phyloP scores from a whole-genome alignment of 768 basidiomycete genomes.

The Piloderma croceum region DNA sequence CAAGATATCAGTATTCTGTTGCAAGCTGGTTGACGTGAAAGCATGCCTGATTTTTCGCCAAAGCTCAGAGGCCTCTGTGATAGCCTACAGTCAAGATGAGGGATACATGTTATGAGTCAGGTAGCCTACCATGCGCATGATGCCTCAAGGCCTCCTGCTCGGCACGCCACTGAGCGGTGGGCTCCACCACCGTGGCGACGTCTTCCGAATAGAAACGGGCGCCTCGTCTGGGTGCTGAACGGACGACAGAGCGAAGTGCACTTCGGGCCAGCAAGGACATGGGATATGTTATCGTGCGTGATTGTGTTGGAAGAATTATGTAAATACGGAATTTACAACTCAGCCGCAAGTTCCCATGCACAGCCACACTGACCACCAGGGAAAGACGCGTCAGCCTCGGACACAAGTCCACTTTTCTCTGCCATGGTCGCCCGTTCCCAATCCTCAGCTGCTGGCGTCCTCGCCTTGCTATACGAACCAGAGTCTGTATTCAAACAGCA shows the following conservation, averaged over 20 bases:
- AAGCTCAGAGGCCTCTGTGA: slow-evolving; percentile 64
- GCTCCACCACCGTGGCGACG: too few relatives aligned
- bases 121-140: too few relatives aligned
- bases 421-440: slow-evolving; percentile 66
- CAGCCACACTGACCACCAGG: too few relatives aligned
- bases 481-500: slow-evolving; percentile 85
- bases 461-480: slow-evolving; percentile 87
- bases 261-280: slow-evolving; percentile 51
- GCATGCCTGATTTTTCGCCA: slow-evolving; percentile 85
- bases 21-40: neutral
- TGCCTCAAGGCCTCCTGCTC: too few relatives aligned
- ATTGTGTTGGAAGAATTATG: too few relatives aligned
- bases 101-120: too few relatives aligned
- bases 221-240: slow-evolving; percentile 36
- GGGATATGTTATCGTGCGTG: too few relatives aligned
- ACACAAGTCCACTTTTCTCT: slow-evolving; percentile 30
- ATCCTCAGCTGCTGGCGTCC: slow-evolving; percentile 83
- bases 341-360: too few relatives aligned
- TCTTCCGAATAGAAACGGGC: too few relatives aligned
- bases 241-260: slow-evolving; percentile 43
- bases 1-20: slow-evolving; percentile 10
- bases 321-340: too few relatives aligned
- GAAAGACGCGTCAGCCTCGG: slow-evolving; percentile 39
- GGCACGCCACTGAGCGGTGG: too few relatives aligned
- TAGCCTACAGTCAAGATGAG: too few relatives aligned